A percentile compares a stretch with the other conserved stretches of the same genome.
These are phyloP conservation scores for Yamadazyma taylorii DNA, from an alignment of 1,139 yeast genomes.

Conservation along the genomic window DNA sequence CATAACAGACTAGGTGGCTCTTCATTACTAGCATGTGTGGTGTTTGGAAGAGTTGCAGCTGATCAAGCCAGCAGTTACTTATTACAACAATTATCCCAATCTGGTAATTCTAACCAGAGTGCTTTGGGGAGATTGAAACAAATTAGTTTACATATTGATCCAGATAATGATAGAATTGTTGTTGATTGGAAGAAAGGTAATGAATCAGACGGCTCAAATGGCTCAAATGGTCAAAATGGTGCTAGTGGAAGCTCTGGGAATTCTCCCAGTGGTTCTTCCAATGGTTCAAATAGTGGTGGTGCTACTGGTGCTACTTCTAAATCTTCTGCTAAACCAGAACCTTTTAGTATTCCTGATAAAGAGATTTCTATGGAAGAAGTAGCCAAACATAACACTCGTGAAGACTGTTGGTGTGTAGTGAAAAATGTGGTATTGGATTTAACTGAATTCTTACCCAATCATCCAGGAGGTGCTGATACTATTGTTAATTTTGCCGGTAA, in stretches of 20 bases:
- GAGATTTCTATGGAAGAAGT: constrained; percentile 56
- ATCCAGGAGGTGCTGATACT: constrained; percentile 86
- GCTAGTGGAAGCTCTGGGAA: neutral
- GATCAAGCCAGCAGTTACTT: constrained; percentile 39
- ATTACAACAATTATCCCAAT: constrained; percentile 29
- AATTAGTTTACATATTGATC: constrained; percentile 49
- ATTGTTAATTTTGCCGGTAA: constrained; percentile 81
- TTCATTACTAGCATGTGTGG: constrained; percentile 77
- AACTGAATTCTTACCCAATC: constrained; percentile 72
- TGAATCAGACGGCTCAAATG: constrained; percentile 1
- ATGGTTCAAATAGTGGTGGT: constrained; percentile 7
- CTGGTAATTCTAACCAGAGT: constrained; percentile 10
- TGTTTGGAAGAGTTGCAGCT: constrained; percentile 69
- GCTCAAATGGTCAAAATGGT: neutral
- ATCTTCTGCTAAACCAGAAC: constrained; percentile 10
- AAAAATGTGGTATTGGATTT: constrained; percentile 83
- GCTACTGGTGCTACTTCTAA: constrained; percentile 6
- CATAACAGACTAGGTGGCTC: constrained; percentile 77
- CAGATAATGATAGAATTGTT: constrained; percentile 28
- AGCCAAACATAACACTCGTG: constrained; percentile 57
- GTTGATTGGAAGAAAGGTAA: constrained; percentile 27
- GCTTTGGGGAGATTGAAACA: constrained; percentile 41
- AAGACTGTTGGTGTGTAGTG: constrained; percentile 86
- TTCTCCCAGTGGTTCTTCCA: constrained; percentile 1
- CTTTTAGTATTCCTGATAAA: constrained; percentile 38